Evolutionary conservation across 495 filamentous ascomycete species (phyloP), one percentile per base, ranked within the genome.

Genomic region (Aspergillus haitiensis): DNA sequence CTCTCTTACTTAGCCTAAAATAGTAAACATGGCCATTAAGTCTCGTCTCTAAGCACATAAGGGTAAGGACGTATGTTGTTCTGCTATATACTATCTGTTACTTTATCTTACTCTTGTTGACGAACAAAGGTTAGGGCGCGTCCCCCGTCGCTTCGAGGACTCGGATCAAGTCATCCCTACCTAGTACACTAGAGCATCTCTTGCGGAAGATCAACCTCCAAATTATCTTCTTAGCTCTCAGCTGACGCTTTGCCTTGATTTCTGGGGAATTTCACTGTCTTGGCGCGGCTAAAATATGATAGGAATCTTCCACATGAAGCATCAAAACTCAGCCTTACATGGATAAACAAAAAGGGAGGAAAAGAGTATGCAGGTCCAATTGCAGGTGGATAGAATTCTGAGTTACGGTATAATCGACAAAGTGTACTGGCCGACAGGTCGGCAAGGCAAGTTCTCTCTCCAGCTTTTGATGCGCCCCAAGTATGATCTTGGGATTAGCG

Each of bases 1-100:
- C 21, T 42, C 39, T 42, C 15, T 15, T 42, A 42, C 15, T 47
- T 16, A 47, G 44, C 44, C 44, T 47, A 47, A 47, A 47, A 47
- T 47, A 21, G 9, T 12, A 21, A 47, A 18, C 44, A 21, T 47
- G 11, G 6, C 44, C 6, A 21, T 15, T 21, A 7, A 47, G 13
- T 47, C 44, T 16, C n/a, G 27, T 5, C 15, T 27, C 21, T 27
- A 27, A 3, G 21, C 3, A 27, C 21, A 27, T 27, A 27, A 3
- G 21, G 3, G 21, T 27, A 27, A 27, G 21, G 21, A 27, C 21
- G 1, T 3, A 27, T 27, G 21, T 27, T 27, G 3, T 3, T 27
- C 21, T 27, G 3, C 21, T 27, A 27, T 27, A 27, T 27, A 27
- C 21, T 27, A 27, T 3, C 21, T 27, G 1, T 27, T 27, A 27